Conservation (phyloP, 345 rosid species). For the Excoecaria agallocha region DNA sequence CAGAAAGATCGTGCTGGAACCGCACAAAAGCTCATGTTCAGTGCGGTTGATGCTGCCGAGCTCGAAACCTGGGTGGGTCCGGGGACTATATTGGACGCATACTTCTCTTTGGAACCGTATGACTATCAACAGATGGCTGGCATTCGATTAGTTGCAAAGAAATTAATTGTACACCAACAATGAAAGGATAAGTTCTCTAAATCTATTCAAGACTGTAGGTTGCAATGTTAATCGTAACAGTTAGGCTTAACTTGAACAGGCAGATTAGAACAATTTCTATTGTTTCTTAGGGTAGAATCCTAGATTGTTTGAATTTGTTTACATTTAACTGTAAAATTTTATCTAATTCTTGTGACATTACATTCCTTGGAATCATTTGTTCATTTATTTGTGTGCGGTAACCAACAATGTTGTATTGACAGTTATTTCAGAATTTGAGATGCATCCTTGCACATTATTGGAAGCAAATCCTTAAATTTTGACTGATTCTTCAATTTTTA, state of each 20-base stretch:
- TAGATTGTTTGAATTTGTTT: not conserved
- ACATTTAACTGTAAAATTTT: not conserved
- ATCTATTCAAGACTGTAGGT: not conserved
- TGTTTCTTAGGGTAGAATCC: not conserved
- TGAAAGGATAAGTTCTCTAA: constrained; percentile 7
- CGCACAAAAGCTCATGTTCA: constrained; percentile 47
- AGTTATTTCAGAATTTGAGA: too few relatives aligned
- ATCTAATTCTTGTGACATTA: too few relatives aligned
- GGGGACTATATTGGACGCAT: constrained; percentile 60
- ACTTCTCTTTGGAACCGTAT: constrained; percentile 60
- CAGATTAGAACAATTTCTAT: not conserved
- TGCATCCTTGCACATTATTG: too few relatives aligned
- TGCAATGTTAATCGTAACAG: not conserved
- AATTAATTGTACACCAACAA: constrained; percentile 42
- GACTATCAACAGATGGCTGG: constrained; percentile 77
- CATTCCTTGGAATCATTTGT: too few relatives aligned
- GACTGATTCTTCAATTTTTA: too few relatives aligned
- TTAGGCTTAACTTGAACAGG: constrained; percentile 5
- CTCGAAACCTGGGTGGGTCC: constrained; percentile 39
- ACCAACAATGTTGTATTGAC: too few relatives aligned
- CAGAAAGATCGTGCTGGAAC: constrained; percentile 58
- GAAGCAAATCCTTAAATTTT: too few relatives aligned
- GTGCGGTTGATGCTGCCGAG: constrained; percentile 46
- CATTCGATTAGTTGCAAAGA: constrained; percentile 61
- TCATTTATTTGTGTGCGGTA: too few relatives aligned